Evolutionary conservation across 1,284 basidiomycete genomes (phyloP).

Genomic region (Agaricales sp.): DNA sequence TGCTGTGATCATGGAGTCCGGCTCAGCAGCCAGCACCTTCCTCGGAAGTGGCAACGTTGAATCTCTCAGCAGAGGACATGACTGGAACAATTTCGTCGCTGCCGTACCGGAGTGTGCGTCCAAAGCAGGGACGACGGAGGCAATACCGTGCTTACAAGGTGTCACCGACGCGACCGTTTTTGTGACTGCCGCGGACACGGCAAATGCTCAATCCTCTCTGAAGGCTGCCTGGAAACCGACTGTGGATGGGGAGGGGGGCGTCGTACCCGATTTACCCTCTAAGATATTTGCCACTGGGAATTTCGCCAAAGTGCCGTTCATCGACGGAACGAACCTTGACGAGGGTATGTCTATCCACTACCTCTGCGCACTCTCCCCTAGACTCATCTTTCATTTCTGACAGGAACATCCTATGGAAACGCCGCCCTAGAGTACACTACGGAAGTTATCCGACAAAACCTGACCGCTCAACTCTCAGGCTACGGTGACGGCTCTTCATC

Average conservation of each 20-base stretch:
- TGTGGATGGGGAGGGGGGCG: background rate
- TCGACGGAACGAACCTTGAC: background rate
- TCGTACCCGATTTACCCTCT: constrained; percentile 4
- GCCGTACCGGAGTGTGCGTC: constrained; percentile 1
- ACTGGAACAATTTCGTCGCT: constrained; percentile 2
- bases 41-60: background rate
- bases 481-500: background rate
- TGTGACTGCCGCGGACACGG: background rate
- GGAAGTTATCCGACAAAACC: background rate
- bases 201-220: background rate
- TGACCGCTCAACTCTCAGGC: background rate
- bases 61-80: background rate
- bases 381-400: background rate
- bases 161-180: background rate
- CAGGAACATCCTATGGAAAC: background rate
- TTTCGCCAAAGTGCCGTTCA: constrained; percentile 7
- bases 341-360: constrained; percentile 1
- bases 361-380: no score
- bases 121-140: background rate
- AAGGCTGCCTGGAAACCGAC: background rate
- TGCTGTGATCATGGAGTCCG: constrained; percentile 10
- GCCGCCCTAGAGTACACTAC: background rate
- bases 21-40: background rate
- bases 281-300: background rate
- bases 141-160: background rate